Base-by-base conservation (phyloP, 352 stramenopile genomes). In the Paralagenidium karlingii region DNA sequence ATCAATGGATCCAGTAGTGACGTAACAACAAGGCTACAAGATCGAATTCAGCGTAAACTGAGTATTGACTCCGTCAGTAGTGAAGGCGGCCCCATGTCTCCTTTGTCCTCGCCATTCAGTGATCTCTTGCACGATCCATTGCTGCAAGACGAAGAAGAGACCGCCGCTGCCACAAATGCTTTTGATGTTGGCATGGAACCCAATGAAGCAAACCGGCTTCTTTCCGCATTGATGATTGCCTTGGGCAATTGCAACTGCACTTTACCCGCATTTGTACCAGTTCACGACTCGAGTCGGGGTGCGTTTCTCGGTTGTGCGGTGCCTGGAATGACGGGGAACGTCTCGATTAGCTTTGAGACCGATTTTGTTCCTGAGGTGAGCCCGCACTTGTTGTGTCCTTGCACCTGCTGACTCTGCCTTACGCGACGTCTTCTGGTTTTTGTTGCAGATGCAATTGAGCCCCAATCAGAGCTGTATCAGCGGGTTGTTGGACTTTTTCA, bases 241-340 rank as follows among this genome's bases (percentile, higher is more conserved):
- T 41, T 90, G 27, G 70, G 66, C 38, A 85, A 82, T 43, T 85
- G 68, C 41, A 87, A 87, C 44, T 90, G 77, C 43, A 85, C 77
- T 15, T 63, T 90, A 12, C 77, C 77, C 2, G 73, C 58, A 12
- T 87, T 90, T 37, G 73, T 87, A 19, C 70, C 68, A 0, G 52
- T 84, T 16, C 54, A 66, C 33, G 60, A 80, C 34, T 52, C 68
- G 2, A 63, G 58, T n/a, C 43, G 52, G n/a, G 65, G 68, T 12
- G 67, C 53, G 25, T 87, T 61, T 68, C 61, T 86, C 18, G 77
- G 77, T 20, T 68, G 65, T 1, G 73, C 77, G 0, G 58, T 84
- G 10, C 73, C 77, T 11, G 77, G 77, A 1, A 55, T 68, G 3
- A 83, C 63, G 3, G 74, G 77, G 3, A 90, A 79, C 36, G 68